These are phyloP conservation scores for Mycena rosella DNA, from an alignment of 768 basidiomycete genomes.

Conservation along the genomic window DNA sequence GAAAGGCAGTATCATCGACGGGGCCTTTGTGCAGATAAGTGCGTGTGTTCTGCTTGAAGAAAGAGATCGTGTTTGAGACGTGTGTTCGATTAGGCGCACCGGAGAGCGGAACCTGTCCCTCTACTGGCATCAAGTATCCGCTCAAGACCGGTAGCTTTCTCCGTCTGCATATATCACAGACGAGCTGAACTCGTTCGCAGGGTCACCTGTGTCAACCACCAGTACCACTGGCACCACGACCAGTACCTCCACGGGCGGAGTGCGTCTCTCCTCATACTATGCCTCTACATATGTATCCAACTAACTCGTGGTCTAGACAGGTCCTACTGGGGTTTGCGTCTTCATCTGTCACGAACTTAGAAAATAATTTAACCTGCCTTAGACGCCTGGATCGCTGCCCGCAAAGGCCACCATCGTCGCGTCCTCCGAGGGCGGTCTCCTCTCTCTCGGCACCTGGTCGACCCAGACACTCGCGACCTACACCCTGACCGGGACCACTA, in stretches of 20 bases:
- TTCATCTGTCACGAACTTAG: background rate
- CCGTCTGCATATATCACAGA: too few relatives aligned
- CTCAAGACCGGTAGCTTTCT: conserved; percentile 60
- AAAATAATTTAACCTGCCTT: background rate
- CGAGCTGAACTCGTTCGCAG: too few relatives aligned
- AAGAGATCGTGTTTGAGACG: background rate
- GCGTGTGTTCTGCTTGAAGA: conserved; percentile 33
- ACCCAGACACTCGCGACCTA: conserved; percentile 62
- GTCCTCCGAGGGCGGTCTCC: conserved; percentile 52
- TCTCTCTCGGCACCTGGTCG: conserved; percentile 59
- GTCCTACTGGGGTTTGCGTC: conserved; percentile 15
- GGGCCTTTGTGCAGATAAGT: conserved; percentile 66
- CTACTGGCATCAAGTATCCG: conserved; percentile 62
- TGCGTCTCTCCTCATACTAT: background rate
- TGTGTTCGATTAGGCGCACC: conserved; percentile 52
- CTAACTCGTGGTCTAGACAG: background rate
- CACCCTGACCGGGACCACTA: conserved; percentile 50
- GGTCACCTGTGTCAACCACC: too few relatives aligned
- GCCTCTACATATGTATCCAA: background rate
- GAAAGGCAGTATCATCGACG: conserved; percentile 67
- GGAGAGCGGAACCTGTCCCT: conserved; percentile 53
- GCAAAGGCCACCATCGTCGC: conserved; percentile 50
- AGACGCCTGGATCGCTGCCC: conserved; percentile 43
- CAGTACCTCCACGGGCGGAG: conserved; percentile 1
- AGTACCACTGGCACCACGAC: too few relatives aligned